phyloP scores from a whole-genome alignment of 805 yeast genomes.

The Ascoidea rubescens region DNA sequence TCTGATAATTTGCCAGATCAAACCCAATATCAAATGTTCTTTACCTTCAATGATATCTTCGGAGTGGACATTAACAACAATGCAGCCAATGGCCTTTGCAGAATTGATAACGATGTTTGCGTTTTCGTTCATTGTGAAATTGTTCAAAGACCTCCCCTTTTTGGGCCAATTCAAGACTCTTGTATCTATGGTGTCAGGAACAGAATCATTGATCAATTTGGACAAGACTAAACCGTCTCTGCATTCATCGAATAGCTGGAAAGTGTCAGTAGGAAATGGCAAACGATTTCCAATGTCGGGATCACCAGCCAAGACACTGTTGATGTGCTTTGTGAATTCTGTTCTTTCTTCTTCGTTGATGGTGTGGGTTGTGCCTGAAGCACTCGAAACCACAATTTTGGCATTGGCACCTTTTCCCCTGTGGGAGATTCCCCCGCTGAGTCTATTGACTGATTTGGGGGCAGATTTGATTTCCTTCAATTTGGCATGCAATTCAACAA shows the following conservation, averaged over 20 bases:
- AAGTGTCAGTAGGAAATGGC: slow-evolving; percentile 87
- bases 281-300: slow-evolving; percentile 67
- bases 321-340: slow-evolving; percentile 93
- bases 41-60: slow-evolving; percentile 92
- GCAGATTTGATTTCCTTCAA: slow-evolving; percentile 37
- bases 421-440: slow-evolving; percentile 18
- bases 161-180: slow-evolving; percentile 89
- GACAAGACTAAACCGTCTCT: slow-evolving; percentile 89
- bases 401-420: slow-evolving; percentile 47
- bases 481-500: slow-evolving; percentile 72
- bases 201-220: slow-evolving; percentile 90
- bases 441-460: slow-evolving; percentile 12
- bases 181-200: slow-evolving; percentile 96
- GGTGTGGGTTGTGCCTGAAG: slow-evolving; percentile 91
- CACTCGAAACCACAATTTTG: slow-evolving; percentile 63
- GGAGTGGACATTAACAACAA: slow-evolving; percentile 93
- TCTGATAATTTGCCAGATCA: slow-evolving; percentile 95
- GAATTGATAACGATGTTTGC: slow-evolving; percentile 97
- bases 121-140: slow-evolving; percentile 91
- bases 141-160: slow-evolving; percentile 68
- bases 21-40: slow-evolving; percentile 80
- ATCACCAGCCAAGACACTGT: slow-evolving; percentile 83
- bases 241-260: slow-evolving; percentile 94
- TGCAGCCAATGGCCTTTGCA: slow-evolving; percentile 97
- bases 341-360: slow-evolving; percentile 94